These are phyloP conservation scores for Myxozyma geophila DNA, from an alignment of 805 yeast genomes.

Conservation along the genomic window DNA sequence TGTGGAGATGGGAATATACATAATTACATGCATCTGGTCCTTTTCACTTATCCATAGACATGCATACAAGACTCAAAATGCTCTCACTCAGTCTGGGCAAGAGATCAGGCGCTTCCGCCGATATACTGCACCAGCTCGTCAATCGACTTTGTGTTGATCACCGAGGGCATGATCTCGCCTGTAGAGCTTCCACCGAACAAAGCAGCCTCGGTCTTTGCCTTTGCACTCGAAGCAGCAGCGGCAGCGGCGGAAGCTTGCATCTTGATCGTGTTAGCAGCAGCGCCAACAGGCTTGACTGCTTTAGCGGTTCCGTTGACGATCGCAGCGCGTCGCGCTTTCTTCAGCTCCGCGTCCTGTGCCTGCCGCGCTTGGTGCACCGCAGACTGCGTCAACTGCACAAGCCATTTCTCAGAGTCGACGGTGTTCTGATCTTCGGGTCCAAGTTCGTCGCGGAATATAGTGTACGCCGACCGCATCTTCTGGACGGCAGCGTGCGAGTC, in stretches of 20 bases:
- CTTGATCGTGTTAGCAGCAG: background rate
- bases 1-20: conserved; percentile 16
- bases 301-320: conserved; percentile 16
- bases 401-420: conserved; percentile 69
- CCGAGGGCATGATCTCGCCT: conserved; percentile 37
- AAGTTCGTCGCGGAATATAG: conserved; percentile 57
- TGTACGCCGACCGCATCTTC: conserved; percentile 60
- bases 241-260: conserved; percentile 34
- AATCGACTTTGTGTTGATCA: conserved; percentile 53
- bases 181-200: conserved; percentile 1
- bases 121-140: conserved; percentile 75
- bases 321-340: conserved; percentile 23
- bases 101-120: conserved; percentile 52
- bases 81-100: background rate
- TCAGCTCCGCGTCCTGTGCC: conserved; percentile 44
- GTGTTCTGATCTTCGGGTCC: conserved; percentile 74
- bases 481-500: conserved; percentile 62
- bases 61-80: background rate
- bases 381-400: conserved; percentile 58
- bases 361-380: conserved; percentile 54
- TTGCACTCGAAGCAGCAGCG: conserved; percentile 40
- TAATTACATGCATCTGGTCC: background rate
- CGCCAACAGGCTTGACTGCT: conserved; percentile 5
- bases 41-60: background rate
- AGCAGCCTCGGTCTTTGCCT: conserved; percentile 7